Percentiles rank a stretch among this genome's conserved stretches.
Conservation (phyloP, 768 basidiomycete species). For the Tulasnella sp. region DNA sequence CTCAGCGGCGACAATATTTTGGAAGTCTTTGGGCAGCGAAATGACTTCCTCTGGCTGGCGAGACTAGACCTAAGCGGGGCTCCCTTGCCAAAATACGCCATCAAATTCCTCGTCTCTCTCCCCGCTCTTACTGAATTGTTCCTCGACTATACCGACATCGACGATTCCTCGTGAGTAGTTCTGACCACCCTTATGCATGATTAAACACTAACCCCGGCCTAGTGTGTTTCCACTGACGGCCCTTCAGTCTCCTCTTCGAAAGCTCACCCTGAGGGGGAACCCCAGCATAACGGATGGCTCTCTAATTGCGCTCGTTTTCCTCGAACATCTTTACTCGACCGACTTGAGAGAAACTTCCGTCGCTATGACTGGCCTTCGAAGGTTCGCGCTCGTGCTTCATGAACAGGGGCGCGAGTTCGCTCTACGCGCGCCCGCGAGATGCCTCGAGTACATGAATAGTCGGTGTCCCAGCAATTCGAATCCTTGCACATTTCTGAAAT, state of each 20-base stretch:
- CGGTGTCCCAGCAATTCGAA: neutral
- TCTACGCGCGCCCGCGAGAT: neutral
- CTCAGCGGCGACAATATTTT: neutral
- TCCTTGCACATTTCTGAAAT: neutral
- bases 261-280: conserved; percentile 12
- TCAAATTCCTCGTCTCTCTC: neutral
- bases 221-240: conserved; percentile 19
- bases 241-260: conserved; percentile 3
- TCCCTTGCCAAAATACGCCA: neutral
- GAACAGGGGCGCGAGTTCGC: neutral
- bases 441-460: conserved; percentile 24
- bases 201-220: neutral
- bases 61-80: neutral
- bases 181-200: neutral
- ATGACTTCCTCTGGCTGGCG: conserved; percentile 8
- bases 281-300: neutral
- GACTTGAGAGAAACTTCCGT: conserved; percentile 21
- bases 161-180: conserved; percentile 13
- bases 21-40: conserved; percentile 10
- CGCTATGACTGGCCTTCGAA: conserved; percentile 12
- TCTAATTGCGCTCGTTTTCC: conserved; percentile 1
- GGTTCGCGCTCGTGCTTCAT: neutral
- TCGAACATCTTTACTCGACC: neutral
- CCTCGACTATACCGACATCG: conserved; percentile 14
- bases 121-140: neutral